Base-by-base conservation (phyloP, 1,284 basidiomycete species). In the Apiotrichum sp. region DNA sequence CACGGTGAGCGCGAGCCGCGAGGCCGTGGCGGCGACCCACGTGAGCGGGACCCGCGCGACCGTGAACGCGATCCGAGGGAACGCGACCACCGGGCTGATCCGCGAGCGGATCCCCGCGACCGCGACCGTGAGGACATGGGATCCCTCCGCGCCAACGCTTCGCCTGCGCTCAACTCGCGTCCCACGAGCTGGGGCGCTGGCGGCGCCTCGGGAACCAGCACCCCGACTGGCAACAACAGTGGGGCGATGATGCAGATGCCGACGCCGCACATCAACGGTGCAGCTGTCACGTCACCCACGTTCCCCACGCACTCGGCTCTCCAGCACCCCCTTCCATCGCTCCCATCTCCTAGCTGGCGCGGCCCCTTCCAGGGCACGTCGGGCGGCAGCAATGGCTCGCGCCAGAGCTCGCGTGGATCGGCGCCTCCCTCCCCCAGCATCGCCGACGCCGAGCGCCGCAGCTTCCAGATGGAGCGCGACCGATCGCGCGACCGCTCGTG, bases 321-420 rank as follows among this genome's bases (percentile, higher is more conserved):
- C 6, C 39, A 41, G 33, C 49, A 50, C 32, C 51, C 48, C 31
- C 22, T 34, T 33, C 55, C n/a, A 1, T 47, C 48, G 11, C 22
- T 50, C 6, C 52, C 55, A 14, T 52, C 67, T 33, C 69, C 68
- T 10, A 54, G 58, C 36, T 70, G 68, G 65, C 61, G 61, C 1
- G 69, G 70, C 8, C 70, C 70, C 6, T 72, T 71, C 66, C 70
- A 72, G 50, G 67, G 65, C 6, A 55, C 39, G 1, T 40, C 58
- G 10, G 47, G 47, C 16, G 47, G 35, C 35, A 58, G 59, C 49
- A 71, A 67, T 67, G 66, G 76, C 53, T 80, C 52, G 64, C 72
- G 69, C 63, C 74, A 61, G 68, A 78, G 67, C 61, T 79, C 55
- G 43, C 68, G 61, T 55, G 75, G 65, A 57, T 75, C 63, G 52